A percentile compares a stretch with the other conserved stretches of the same genome.
These are phyloP conservation scores for barrel medic (Medicago truncatula) DNA, from an alignment of 306 rosid genomes.

Conservation along the genomic window DNA sequence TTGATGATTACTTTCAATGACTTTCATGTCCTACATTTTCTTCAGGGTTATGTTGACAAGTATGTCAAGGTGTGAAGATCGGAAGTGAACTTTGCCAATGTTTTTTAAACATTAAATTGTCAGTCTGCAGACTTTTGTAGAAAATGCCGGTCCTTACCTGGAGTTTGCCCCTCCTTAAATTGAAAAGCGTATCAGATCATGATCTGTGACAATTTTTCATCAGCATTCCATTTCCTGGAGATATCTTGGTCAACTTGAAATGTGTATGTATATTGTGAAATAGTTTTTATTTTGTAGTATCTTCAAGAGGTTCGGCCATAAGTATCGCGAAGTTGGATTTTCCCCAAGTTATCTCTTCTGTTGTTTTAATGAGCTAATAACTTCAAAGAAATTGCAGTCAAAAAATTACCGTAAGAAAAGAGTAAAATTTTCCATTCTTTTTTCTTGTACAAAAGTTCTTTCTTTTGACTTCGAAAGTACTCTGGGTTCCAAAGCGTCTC, in stretches of 20 bases:
- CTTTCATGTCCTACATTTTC: constrained; percentile 35
- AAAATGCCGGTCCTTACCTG: constrained; percentile 33
- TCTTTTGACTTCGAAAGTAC: constrained; percentile 12
- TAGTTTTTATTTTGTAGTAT: constrained; percentile 40
- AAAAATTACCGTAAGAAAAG: constrained; percentile 15
- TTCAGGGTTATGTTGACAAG: constrained; percentile 90
- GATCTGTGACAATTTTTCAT: constrained; percentile 40
- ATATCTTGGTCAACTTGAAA: constrained; percentile 42
- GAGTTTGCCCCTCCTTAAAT: constrained; percentile 29
- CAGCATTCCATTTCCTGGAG: constrained; percentile 39
- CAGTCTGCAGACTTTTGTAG: constrained; percentile 37
- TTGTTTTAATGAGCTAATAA: constrained; percentile 34
- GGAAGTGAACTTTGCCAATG: constrained; percentile 14
- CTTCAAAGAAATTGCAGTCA: constrained; percentile 21
- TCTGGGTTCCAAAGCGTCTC: constrained; percentile 15
- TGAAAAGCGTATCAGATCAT: constrained; percentile 30
- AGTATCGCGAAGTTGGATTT: constrained; percentile 29
- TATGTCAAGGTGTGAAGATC: constrained; percentile 63
- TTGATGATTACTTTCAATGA: constrained; percentile 22
- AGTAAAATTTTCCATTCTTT: constrained; percentile 10
- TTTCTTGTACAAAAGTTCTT: not conserved
- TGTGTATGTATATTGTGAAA: constrained; percentile 51
- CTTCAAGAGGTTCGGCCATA: constrained; percentile 20
- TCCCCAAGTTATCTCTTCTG: constrained; percentile 12
- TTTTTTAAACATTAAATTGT: constrained; percentile 33